These are phyloP conservation scores for Biscutella auriculata DNA, from an alignment of 441 rosid genomes.

Conservation along the genomic window DNA sequence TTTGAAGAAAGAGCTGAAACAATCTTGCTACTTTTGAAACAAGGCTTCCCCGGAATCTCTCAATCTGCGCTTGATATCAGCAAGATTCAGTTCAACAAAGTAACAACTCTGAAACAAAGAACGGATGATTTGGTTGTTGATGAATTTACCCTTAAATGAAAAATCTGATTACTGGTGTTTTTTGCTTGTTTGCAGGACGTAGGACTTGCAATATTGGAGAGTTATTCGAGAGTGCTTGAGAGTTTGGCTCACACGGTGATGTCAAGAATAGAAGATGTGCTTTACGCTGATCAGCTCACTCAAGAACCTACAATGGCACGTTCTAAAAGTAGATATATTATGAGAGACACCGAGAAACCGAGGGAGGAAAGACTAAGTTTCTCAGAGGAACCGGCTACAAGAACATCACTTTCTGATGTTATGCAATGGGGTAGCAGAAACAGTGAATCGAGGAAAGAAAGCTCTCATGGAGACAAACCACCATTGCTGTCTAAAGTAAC, in stretches of 20 bases:
- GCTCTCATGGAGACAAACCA: constrained; percentile 15
- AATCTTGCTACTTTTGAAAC: constrained; percentile 69
- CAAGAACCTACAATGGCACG: constrained; percentile 47
- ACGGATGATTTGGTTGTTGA: background rate
- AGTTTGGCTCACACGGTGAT: constrained; percentile 77
- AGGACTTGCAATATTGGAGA: constrained; percentile 82
- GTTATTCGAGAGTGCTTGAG: constrained; percentile 89
- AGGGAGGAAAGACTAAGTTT: constrained; percentile 16
- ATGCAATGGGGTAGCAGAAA: constrained; percentile 70
- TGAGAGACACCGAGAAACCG: constrained; percentile 6
- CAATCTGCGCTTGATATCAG: constrained; percentile 86
- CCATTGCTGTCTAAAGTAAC: constrained; percentile 30
- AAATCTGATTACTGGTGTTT: background rate
- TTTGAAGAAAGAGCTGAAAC: constrained; percentile 97
- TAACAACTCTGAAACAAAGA: constrained; percentile 17
- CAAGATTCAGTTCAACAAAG: constrained; percentile 82
- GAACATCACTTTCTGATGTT: constrained; percentile 70
- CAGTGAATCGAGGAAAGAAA: constrained; percentile 26
- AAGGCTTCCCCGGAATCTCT: constrained; percentile 70
- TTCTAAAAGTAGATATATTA: constrained; percentile 16
- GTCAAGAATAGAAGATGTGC: constrained; percentile 83
- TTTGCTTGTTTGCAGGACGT: constrained; percentile 44
- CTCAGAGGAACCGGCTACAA: constrained; percentile 19
- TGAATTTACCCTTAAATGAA: too few relatives aligned
- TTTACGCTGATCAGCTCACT: constrained; percentile 46